Conservation (phyloP, 345 rosid species). For the Linum usitatissimum region DNA sequence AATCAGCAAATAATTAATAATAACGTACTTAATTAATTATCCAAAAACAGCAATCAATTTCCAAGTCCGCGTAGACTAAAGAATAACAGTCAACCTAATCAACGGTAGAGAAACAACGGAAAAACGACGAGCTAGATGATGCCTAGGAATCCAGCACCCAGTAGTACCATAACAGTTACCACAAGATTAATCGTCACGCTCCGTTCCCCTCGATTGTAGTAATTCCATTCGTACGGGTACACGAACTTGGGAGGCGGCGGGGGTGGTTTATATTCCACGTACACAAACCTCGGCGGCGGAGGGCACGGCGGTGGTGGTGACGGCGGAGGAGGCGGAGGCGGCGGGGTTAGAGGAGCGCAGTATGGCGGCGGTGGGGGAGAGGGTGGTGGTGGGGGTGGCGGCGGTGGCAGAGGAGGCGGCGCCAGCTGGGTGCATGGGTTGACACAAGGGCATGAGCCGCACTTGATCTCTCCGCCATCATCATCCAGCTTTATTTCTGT, state of each 20-base stretch:
- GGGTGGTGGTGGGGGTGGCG: conserved; percentile 16
- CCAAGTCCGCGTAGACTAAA: too few species aligned
- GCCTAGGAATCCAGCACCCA: conserved; percentile 15
- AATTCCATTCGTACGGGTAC: conserved; percentile 33
- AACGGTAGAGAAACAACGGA: too few species aligned
- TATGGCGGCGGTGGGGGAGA: conserved; percentile 21
- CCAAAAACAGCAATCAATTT: too few species aligned
- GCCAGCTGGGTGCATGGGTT: conserved; percentile 38
- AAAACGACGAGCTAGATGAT: too few species aligned
- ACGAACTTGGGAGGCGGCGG: conserved; percentile 10
- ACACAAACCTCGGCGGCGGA: conserved; percentile 34
- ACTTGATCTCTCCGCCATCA: conserved; percentile 20
- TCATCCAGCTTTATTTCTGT: not conserved
- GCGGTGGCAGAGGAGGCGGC: conserved; percentile 15
- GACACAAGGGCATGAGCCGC: conserved; percentile 45
- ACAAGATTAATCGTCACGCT: conserved; percentile 3
- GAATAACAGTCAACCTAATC: too few species aligned
- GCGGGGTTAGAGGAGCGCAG: conserved; percentile 17
- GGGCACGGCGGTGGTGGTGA: conserved; percentile 24
- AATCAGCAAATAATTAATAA: too few species aligned
- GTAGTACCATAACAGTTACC: conserved; percentile 10
- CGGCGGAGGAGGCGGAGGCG: conserved; percentile 25
- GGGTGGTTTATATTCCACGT: not conserved
- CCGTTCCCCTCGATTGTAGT: conserved; percentile 26
- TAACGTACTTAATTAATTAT: too few species aligned